Evolutionary conservation across 1,284 basidiomycete species (phyloP).

Genomic region (Cryptococcus sp.): DNA sequence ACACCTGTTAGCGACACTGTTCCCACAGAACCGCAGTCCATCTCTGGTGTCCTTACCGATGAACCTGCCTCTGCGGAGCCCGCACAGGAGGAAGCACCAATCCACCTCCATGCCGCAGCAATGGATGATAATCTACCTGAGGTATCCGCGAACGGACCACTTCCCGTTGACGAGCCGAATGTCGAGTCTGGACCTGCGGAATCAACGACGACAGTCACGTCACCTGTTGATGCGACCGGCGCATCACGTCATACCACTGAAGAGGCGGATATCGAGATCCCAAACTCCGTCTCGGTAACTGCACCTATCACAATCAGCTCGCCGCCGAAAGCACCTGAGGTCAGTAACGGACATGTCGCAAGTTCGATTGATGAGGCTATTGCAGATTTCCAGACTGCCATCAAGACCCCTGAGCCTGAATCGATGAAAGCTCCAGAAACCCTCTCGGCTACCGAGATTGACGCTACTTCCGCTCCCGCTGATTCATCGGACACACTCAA

Average conservation of each 20-base stretch:
- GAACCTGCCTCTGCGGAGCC: background rate
- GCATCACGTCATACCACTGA: background rate
- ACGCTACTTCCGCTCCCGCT: background rate
- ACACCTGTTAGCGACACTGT: constrained; percentile 2
- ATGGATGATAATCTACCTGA: too few relatives aligned
- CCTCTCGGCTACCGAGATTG: background rate
- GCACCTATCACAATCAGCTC: too few relatives aligned
- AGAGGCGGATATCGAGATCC: background rate
- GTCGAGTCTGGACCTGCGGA: constrained; percentile 5
- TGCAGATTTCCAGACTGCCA: constrained; percentile 26
- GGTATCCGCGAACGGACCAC: too few relatives aligned
- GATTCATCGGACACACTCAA: background rate
- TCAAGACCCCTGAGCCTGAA: constrained; percentile 4
- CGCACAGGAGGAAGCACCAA: background rate
- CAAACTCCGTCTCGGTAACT: background rate
- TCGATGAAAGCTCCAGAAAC: background rate
- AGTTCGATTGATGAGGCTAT: constrained; percentile 35
- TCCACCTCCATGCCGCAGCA: background rate
- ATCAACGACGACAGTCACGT: too few relatives aligned
- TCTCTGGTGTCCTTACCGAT: background rate
- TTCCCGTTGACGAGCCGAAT: background rate
- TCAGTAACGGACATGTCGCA: background rate
- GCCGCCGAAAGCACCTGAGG: too few relatives aligned
- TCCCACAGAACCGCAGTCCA: constrained; percentile 1
- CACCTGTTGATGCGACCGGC: background rate